Evolutionary conservation across 2,329 filamentous ascomycete genomes (phyloP).

Genomic region (Neophaeococcomyces aloes): DNA sequence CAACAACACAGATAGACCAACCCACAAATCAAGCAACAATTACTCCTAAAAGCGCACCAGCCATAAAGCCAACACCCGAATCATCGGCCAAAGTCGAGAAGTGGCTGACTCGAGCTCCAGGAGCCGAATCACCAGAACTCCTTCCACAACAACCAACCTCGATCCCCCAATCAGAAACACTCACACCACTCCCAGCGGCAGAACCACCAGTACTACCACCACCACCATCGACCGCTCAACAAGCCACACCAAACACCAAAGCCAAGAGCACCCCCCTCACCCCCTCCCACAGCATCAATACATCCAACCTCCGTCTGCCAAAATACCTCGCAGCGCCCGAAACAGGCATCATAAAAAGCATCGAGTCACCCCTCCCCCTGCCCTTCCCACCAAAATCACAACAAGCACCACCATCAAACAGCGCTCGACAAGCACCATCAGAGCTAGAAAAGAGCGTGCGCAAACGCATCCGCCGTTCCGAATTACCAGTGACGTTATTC

Average conservation of each 20-base stretch:
- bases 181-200: too few relatives aligned
- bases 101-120: constrained; percentile 4
- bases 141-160: too few relatives aligned
- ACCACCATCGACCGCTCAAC: background rate
- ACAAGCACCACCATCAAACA: background rate
- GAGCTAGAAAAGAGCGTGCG: too few relatives aligned
- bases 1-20: background rate
- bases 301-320: background rate
- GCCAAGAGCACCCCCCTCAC: background rate
- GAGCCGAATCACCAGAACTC: constrained; percentile 4
- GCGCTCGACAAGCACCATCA: background rate
- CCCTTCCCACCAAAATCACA: background rate
- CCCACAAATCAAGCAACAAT: background rate
- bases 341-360: background rate
- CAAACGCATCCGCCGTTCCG: too few relatives aligned
- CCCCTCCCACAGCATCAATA: background rate
- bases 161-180: too few relatives aligned
- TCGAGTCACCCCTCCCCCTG: too few relatives aligned
- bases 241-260: background rate
- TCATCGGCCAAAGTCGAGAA: constrained; percentile 5
- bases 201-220: too few relatives aligned
- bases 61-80: background rate
- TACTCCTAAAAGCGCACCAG: background rate
- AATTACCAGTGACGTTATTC: background rate
- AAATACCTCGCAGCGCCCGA: background rate